Evolutionary conservation across 805 yeast species (phyloP).

Genomic region (Schwanniomyces occidentalis): DNA sequence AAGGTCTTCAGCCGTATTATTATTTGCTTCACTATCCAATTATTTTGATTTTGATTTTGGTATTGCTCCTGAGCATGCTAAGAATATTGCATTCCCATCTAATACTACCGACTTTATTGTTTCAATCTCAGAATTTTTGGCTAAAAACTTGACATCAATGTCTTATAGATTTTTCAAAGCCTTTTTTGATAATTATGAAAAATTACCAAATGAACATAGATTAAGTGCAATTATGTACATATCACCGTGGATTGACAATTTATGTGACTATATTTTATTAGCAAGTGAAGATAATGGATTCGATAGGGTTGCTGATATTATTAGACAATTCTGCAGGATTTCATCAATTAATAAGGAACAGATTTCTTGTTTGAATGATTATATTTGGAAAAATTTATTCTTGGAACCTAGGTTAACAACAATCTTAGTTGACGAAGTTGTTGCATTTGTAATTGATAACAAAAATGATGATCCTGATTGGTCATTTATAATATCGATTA

Average conservation of each 20-base stretch:
- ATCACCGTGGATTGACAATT: conserved; percentile 74
- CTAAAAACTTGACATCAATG: conserved; percentile 55
- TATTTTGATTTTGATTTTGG: conserved; percentile 64
- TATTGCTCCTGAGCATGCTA: conserved; percentile 51
- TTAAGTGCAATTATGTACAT: conserved; percentile 51
- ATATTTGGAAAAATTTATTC: conserved; percentile 68
- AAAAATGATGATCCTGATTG: conserved; percentile 75
- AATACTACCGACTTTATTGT: conserved; percentile 64
- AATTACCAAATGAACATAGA: conserved; percentile 32
- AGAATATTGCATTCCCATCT: conserved; percentile 66
- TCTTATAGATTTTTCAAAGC: conserved; percentile 63
- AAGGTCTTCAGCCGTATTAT: conserved; percentile 60
- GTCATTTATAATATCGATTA: conserved; percentile 60
- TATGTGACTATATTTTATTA: conserved; percentile 56
- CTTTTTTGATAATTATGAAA: conserved; percentile 43
- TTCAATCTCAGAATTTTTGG: conserved; percentile 55
- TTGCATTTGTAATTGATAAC: conserved; percentile 71
- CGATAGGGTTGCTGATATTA: conserved; percentile 57
- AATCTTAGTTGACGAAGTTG: conserved; percentile 68
- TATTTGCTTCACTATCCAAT: conserved; percentile 61
- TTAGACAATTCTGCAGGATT: conserved; percentile 61
- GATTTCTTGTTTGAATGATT: conserved; percentile 54
- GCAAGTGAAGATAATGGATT: conserved; percentile 59
- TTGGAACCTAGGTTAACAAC: conserved; percentile 59
- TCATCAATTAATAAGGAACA: conserved; percentile 51